phyloP scores from a whole-genome alignment of 805 yeast species.

The Lachancea mirantina region DNA sequence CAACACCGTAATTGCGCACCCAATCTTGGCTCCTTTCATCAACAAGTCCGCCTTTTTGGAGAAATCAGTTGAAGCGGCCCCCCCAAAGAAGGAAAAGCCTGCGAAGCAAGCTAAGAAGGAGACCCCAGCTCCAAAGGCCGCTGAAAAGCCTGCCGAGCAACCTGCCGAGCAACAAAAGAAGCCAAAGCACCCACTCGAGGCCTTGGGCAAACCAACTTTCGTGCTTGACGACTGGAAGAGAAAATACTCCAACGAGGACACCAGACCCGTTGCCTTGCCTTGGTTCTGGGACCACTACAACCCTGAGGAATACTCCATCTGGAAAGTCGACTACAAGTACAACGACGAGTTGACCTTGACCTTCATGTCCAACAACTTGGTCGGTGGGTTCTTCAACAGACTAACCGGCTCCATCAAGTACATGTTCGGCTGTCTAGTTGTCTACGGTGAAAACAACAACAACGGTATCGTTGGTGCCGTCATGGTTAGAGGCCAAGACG shows the following conservation, averaged over 20 bases:
- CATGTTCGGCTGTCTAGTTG: conserved; percentile 89
- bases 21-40: conserved; percentile 41
- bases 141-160: conserved; percentile 35
- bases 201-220: conserved; percentile 63
- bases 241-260: conserved; percentile 92
- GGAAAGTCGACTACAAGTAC: conserved; percentile 94
- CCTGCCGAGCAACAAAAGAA: conserved; percentile 49
- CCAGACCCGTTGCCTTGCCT: conserved; percentile 89
- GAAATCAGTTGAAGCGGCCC: conserved; percentile 60
- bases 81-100: conserved; percentile 48
- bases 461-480: conserved; percentile 96
- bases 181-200: conserved; percentile 87
- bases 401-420: conserved; percentile 85
- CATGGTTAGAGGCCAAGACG: conserved; percentile 92
- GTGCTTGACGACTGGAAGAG: conserved; percentile 93
- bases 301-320: conserved; percentile 88
- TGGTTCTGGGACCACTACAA: conserved; percentile 97
- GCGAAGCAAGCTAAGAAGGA: conserved; percentile 21
- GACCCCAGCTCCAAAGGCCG: conserved; percentile 33
- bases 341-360: conserved; percentile 95
- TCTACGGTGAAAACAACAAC: conserved; percentile 97
- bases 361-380: conserved; percentile 96
- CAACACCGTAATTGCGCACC: conserved; percentile 43
- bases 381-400: conserved; percentile 98
- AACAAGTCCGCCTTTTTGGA: conserved; percentile 52